Conservation (phyloP, 441 rosid genomes). For the Omphalea diandra region DNA sequence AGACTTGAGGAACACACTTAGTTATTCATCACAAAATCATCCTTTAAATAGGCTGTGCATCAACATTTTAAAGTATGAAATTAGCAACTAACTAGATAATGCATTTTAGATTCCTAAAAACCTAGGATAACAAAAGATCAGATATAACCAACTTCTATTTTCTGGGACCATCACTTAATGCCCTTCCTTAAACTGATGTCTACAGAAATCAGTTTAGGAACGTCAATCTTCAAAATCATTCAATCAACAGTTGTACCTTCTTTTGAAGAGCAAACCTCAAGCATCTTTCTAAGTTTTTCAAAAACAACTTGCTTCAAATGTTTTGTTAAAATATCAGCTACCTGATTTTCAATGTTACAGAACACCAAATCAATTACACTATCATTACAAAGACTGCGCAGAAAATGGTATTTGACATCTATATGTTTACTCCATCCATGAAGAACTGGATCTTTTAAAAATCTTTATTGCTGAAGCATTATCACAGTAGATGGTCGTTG, state of each 20-base stretch:
- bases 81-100: no score
- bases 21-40: no score
- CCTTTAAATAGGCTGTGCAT: no score
- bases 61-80: no score
- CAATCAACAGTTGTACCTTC: not conserved
- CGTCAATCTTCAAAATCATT: fast-evolving
- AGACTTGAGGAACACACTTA: no score
- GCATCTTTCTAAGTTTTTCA: not conserved
- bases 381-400: not conserved
- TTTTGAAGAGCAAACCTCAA: not conserved
- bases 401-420: not conserved
- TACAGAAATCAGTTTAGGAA: not conserved
- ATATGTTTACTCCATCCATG: not conserved
- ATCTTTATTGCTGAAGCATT: not conserved
- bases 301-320: not conserved
- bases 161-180: no score
- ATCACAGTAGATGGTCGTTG: not conserved
- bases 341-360: not conserved
- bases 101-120: no score
- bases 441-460: not conserved
- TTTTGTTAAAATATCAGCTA: not conserved
- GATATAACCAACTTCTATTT: no score
- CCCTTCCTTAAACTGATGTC: not conserved
- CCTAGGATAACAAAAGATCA: no score
- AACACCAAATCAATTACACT: not conserved